phyloP scores from a whole-genome alignment of 352 stramenopile species.

The Globisporangium emineosum region DNA sequence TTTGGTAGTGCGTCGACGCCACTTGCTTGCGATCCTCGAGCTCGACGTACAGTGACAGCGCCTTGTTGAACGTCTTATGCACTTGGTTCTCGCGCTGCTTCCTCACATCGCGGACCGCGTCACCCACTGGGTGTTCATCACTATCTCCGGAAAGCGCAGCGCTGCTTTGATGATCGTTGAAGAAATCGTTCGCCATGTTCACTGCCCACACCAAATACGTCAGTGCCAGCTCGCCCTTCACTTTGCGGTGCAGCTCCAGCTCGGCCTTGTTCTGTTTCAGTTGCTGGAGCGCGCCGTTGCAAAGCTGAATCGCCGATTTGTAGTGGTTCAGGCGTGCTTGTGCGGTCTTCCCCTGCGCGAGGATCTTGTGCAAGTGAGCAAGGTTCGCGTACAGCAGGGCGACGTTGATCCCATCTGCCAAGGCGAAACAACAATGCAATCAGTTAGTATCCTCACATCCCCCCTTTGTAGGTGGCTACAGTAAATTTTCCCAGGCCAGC shows the following conservation, averaged over 20 bases:
- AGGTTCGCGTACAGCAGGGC: conserved; percentile 77
- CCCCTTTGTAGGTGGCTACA: background rate
- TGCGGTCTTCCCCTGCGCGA: conserved; percentile 48
- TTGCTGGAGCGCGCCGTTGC: conserved; percentile 51
- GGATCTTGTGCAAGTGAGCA: conserved; percentile 83
- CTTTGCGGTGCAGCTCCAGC: conserved; percentile 54
- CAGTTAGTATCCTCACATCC: conserved; percentile 3
- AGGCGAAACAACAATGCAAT: conserved; percentile 1
- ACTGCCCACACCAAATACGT: conserved; percentile 84
- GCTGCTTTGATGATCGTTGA: background rate
- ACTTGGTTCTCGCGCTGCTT: conserved; percentile 43
- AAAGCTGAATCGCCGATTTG: conserved; percentile 55
- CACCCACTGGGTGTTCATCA: background rate
- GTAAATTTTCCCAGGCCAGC: no score
- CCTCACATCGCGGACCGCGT: conserved; percentile 8
- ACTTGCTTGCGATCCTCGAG: conserved; percentile 67
- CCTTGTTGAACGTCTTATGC: conserved; percentile 66
- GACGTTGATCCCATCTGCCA: conserved; percentile 73
- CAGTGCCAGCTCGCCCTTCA: conserved; percentile 78
- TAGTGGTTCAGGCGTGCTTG: conserved; percentile 54
- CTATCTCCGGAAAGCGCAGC: background rate
- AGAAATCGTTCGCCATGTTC: conserved; percentile 35
- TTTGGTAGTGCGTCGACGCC: conserved; percentile 83
- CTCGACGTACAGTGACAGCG: conserved; percentile 72
- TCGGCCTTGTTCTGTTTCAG: conserved; percentile 73